Evolutionary conservation across 2,329 filamentous ascomycete genomes (phyloP).

Genomic region (Talaromyces islandicus): DNA sequence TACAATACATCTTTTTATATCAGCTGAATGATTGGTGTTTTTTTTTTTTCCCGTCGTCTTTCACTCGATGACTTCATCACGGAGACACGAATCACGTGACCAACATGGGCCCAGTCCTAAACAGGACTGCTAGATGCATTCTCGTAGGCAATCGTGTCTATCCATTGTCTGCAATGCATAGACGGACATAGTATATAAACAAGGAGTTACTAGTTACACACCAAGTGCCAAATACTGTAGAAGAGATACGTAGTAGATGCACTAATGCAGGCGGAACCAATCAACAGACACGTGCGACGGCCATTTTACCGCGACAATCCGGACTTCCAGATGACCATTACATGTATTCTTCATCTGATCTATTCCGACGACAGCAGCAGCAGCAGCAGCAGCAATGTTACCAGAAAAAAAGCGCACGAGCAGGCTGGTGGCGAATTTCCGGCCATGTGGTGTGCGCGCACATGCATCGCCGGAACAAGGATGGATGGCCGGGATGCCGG

Average conservation of each 20-base stretch:
- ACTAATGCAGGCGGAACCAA: neutral
- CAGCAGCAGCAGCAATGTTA: too few species aligned
- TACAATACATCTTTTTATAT: neutral
- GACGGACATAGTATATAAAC: too few species aligned
- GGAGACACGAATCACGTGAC: neutral
- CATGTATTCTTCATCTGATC: too few species aligned
- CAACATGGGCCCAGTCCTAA: neutral
- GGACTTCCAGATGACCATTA: too few species aligned
- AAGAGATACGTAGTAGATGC: neutral
- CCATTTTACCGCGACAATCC: neutral
- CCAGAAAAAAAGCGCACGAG: too few species aligned
- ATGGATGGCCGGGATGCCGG: neutral
- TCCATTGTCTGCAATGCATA: neutral
- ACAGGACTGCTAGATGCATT: neutral
- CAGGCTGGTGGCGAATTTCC: too few species aligned
- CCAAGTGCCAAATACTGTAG: neutral
- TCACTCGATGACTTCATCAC: neutral
- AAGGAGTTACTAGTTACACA: neutral
- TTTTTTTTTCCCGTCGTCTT: neutral
- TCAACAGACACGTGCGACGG: neutral
- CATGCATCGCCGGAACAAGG: neutral
- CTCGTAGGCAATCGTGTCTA: too few species aligned
- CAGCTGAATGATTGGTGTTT: neutral
- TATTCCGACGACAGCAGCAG: too few species aligned
- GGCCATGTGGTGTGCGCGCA: neutral